A percentile compares a stretch with the other conserved stretches of the same genome.
These are phyloP conservation scores for Globisporangium spiculum DNA, from an alignment of 352 stramenopile genomes.

Conservation along the genomic window DNA sequence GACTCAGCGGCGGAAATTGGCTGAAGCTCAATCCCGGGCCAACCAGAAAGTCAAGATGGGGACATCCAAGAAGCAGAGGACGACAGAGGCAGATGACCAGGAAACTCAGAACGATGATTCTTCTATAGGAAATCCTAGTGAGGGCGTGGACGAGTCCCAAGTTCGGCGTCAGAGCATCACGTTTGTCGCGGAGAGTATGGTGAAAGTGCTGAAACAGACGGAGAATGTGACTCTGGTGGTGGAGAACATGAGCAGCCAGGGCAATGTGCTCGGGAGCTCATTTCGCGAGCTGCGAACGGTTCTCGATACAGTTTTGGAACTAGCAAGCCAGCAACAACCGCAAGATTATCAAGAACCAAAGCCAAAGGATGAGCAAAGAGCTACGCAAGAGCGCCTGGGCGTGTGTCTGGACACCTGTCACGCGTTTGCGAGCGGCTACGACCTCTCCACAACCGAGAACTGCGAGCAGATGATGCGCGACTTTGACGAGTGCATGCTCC, in stretches of 20 bases:
- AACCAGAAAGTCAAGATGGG: slow-evolving; percentile 15
- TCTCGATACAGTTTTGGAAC: slow-evolving; percentile 20
- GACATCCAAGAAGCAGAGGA: slow-evolving; percentile 1
- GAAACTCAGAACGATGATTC: background rate
- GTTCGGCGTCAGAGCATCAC: slow-evolving; percentile 19
- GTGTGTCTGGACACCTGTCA: slow-evolving; percentile 52
- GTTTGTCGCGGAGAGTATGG: slow-evolving; percentile 33
- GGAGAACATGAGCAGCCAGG: slow-evolving; percentile 48
- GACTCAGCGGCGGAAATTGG: slow-evolving; percentile 11
- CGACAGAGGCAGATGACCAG: background rate
- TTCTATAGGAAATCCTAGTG: background rate
- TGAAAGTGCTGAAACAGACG: slow-evolving; percentile 25
- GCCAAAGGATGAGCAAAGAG: background rate
- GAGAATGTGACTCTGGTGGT: slow-evolving; percentile 30
- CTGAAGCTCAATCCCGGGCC: slow-evolving; percentile 2
- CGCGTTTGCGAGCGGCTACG: slow-evolving; percentile 32
- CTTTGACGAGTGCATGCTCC: slow-evolving; percentile 28
- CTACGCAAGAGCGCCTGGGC: slow-evolving; percentile 22
- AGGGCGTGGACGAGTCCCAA: background rate
- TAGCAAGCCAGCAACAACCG: background rate
- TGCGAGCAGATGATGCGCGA: slow-evolving; percentile 35
- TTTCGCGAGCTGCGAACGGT: slow-evolving; percentile 37
- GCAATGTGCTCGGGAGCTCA: slow-evolving; percentile 31
- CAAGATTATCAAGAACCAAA: background rate
- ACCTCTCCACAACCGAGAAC: slow-evolving; percentile 17